A percentile compares a stretch with the other conserved stretches of the same genome.
These are phyloP conservation scores for Penicillium sp. DNA, from an alignment of 2,329 filamentous ascomycete genomes.

Conservation along the genomic window DNA sequence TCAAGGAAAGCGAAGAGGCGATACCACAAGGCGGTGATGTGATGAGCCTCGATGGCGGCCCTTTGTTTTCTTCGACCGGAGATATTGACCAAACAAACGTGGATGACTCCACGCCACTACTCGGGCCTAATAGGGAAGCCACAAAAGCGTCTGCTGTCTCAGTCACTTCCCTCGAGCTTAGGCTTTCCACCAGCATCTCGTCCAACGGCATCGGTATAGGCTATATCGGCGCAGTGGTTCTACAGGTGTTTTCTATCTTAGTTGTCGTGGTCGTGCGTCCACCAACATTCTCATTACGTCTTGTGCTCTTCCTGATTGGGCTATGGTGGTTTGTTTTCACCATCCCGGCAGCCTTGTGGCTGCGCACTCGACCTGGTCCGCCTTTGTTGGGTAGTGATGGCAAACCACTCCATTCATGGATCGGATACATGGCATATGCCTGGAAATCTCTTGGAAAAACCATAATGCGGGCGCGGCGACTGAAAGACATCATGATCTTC, in stretches of 20 bases:
- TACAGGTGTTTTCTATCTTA: slow-evolving; percentile 78
- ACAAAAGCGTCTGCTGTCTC: slow-evolving; percentile 3
- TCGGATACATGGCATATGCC: slow-evolving; percentile 73
- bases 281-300: slow-evolving; percentile 77
- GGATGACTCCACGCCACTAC: slow-evolving; percentile 29
- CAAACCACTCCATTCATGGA: slow-evolving; percentile 52
- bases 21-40: slow-evolving; percentile 5
- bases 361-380: slow-evolving; percentile 84
- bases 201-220: slow-evolving; percentile 91
- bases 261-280: slow-evolving; percentile 71
- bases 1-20: slow-evolving; percentile 24
- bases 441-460: slow-evolving; percentile 87
- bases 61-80: slow-evolving; percentile 9
- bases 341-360: slow-evolving; percentile 81
- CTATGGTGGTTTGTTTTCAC: slow-evolving; percentile 93
- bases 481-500: slow-evolving; percentile 82
- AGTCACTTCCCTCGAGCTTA: slow-evolving; percentile 61
- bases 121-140: slow-evolving; percentile 16
- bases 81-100: not conserved
- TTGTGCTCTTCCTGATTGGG: slow-evolving; percentile 84
- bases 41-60: not conserved
- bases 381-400: slow-evolving; percentile 54
- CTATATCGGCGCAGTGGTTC: slow-evolving; percentile 78
- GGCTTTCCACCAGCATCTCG: slow-evolving; percentile 84
- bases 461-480: slow-evolving; percentile 66